phyloP scores from a whole-genome alignment of 106 monocot genomes.

The Cymbidium sinense region DNA sequence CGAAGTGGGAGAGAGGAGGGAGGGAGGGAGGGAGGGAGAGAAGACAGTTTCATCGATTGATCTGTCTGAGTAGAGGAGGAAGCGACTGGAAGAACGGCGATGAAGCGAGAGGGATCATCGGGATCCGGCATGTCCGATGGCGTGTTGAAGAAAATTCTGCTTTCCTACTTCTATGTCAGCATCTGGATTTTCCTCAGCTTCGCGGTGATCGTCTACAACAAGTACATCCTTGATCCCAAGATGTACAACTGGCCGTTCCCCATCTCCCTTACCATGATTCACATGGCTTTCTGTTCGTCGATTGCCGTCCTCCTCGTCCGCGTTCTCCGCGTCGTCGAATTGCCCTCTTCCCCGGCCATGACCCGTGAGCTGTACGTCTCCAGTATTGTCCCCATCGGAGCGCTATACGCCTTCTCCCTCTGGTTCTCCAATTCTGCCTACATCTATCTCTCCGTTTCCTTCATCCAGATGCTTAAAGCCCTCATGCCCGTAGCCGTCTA shows the following conservation, averaged over 20 bases:
- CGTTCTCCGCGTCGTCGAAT: conserved; percentile 6
- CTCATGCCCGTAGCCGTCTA: conserved; percentile 59
- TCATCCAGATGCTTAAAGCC: conserved; percentile 61
- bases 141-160: conserved; percentile 15
- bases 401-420: conserved; percentile 43
- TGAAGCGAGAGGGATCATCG: conserved; percentile 3
- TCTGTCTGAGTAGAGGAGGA: neutral
- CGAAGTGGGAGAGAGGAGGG: neutral
- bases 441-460: conserved; percentile 57
- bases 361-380: conserved; percentile 31
- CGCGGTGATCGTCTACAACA: conserved; percentile 23
- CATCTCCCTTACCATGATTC: conserved; percentile 18
- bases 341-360: conserved; percentile 10
- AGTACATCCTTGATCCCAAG: conserved; percentile 21
- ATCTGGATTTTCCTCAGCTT: conserved; percentile 17
- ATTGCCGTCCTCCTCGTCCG: conserved; percentile 2
- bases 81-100: neutral
- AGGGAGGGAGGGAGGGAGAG: neutral
- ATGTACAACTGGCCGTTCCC: conserved; percentile 24
- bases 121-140: conserved; percentile 1
- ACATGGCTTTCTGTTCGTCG: conserved; percentile 3
- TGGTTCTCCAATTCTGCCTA: conserved; percentile 60
- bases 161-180: conserved; percentile 14
- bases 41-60: neutral
- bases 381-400: conserved; percentile 39